Evolutionary conservation across 495 filamentous ascomycete species (phyloP).

Genomic region (Aspergillus mulundensis): DNA sequence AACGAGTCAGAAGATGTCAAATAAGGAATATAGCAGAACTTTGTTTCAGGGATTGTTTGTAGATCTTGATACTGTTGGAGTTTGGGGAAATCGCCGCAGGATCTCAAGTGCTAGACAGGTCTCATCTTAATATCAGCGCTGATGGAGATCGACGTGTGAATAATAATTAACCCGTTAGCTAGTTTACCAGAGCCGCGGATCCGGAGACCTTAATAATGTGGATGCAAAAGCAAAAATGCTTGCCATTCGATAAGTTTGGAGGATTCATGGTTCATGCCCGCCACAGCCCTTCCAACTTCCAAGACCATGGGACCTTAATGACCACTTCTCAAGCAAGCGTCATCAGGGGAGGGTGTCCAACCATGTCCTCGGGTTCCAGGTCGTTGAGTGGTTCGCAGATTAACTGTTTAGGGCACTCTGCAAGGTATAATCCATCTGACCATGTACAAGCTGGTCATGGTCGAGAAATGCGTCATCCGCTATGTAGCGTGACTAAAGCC

Average conservation of each 20-base stretch:
- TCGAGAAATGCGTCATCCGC: neutral
- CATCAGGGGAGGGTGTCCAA: neutral
- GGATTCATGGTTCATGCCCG: neutral
- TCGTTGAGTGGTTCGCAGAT: neutral
- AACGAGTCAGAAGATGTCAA: neutral
- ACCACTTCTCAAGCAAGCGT: neutral
- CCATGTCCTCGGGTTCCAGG: neutral
- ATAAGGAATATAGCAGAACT: neutral
- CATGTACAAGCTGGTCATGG: neutral
- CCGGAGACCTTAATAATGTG: neutral
- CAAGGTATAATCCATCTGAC: neutral
- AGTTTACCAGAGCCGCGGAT: neutral
- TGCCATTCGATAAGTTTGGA: neutral
- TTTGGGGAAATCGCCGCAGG: neutral
- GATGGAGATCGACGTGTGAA: neutral
- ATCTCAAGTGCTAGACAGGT: neutral
- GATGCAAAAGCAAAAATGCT: constrained; percentile 1
- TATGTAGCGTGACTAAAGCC: constrained; percentile 1
- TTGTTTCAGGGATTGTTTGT: neutral
- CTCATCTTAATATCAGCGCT: neutral
- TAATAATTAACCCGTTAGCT: neutral
- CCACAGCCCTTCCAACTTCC: neutral
- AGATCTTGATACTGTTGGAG: neutral
- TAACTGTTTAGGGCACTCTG: neutral
- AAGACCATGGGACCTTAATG: neutral